Percentiles rank a stretch among this genome's conserved stretches.
phyloP scores from a whole-genome alignment of 2,329 filamentous ascomycete genomes.

The Nemania bipapillata region DNA sequence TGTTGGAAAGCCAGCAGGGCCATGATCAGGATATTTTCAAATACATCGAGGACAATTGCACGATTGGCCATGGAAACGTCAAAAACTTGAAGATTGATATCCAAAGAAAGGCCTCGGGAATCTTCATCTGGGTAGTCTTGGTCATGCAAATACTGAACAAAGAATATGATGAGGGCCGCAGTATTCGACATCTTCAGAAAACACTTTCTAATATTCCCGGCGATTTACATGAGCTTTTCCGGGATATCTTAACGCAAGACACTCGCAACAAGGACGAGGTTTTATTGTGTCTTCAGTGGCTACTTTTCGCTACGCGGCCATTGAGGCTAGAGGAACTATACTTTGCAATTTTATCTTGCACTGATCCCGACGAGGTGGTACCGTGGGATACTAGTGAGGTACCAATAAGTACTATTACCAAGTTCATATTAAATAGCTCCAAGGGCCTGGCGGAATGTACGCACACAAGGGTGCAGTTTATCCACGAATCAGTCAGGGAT shows the following conservation, averaged over 20 bases:
- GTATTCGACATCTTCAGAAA: neutral
- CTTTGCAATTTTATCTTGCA: slow-evolving; percentile 15
- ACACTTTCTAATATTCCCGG: slow-evolving; percentile 9
- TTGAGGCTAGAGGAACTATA: slow-evolving; percentile 4
- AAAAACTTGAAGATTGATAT: neutral
- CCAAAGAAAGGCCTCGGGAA: slow-evolving; percentile 17
- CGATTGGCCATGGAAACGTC: neutral
- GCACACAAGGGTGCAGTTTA: slow-evolving; percentile 60
- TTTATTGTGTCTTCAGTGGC: slow-evolving; percentile 27
- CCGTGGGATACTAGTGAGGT: neutral
- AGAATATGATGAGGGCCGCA: neutral
- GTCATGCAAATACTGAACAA: slow-evolving; percentile 25
- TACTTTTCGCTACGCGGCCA: slow-evolving; percentile 28
- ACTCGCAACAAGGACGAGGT: slow-evolving; percentile 1
- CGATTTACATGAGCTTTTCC: slow-evolving; percentile 14
- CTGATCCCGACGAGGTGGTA: neutral
- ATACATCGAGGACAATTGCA: neutral
- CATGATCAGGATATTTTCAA: slow-evolving; percentile 13
- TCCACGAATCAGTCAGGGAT: slow-evolving; percentile 63
- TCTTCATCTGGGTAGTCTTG: slow-evolving; percentile 32
- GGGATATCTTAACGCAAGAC: slow-evolving; percentile 21
- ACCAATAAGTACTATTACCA: too few relatives aligned
- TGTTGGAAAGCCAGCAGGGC: slow-evolving; percentile 10
- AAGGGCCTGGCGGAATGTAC: slow-evolving; percentile 63
- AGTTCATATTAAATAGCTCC: slow-evolving; percentile 57